These are phyloP conservation scores for Heterobasidion occidentale DNA, from an alignment of 1,284 basidiomycete genomes.

Conservation along the genomic window DNA sequence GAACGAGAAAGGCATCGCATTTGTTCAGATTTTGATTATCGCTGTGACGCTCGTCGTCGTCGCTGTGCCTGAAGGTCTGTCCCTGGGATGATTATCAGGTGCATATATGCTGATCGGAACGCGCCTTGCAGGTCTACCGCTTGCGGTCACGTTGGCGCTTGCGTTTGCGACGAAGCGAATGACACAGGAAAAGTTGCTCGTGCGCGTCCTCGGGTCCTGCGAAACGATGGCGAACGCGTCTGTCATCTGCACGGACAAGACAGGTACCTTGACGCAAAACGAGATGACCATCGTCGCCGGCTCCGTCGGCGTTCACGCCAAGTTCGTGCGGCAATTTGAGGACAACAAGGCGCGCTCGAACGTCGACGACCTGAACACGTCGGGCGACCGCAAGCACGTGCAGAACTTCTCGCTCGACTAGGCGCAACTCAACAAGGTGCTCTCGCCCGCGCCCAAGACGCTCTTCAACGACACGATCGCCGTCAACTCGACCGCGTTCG, in stretches of 20 bases:
- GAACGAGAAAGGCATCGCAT: constrained; percentile 83
- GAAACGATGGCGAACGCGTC: constrained; percentile 99
- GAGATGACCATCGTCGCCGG: constrained; percentile 95
- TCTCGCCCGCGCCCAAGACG: constrained; percentile 55
- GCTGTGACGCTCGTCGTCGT: constrained; percentile 94
- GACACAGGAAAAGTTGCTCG: constrained; percentile 91
- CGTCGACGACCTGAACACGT: constrained; percentile 40
- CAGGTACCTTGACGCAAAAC: constrained; percentile 90
- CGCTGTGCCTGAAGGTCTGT: constrained; percentile 87
- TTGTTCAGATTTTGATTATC: constrained; percentile 93
- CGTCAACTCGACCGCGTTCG: constrained; percentile 95
- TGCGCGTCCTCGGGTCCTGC: constrained; percentile 92
- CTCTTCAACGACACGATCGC: constrained; percentile 86
- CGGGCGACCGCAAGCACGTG: constrained; percentile 31
- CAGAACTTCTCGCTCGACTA: constrained; percentile 86
- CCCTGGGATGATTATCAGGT: not conserved
- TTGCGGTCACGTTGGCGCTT: constrained; percentile 93
- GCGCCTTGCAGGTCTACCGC: constrained; percentile 63
- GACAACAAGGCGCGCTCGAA: constrained; percentile 75
- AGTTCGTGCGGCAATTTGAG: constrained; percentile 79
- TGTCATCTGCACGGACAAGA: constrained; percentile 96
- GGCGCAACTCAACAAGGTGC: constrained; percentile 53
- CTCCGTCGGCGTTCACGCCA: constrained; percentile 87
- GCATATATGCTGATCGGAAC: constrained; percentile 8
- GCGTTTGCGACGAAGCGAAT: constrained; percentile 97